Conservation (phyloP, 2,329 filamentous ascomycete species). For the Colletotrichum brevisporum region DNA sequence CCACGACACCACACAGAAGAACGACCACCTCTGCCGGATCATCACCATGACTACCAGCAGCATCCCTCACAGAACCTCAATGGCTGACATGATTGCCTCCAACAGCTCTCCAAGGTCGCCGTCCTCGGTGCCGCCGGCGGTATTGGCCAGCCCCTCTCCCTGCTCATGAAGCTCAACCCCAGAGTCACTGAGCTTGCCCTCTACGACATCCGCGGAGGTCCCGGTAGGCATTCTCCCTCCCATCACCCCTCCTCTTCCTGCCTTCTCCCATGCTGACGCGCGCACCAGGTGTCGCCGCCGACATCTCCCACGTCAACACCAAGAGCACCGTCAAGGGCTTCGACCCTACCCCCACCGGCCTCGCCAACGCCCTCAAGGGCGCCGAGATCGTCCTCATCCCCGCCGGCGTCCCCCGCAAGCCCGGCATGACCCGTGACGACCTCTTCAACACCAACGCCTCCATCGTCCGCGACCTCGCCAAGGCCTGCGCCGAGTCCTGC, state of each 20-base stretch:
- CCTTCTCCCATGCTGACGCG: neutral
- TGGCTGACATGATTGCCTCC: conserved; percentile 42
- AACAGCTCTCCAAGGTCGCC: conserved; percentile 94
- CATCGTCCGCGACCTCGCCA: conserved; percentile 98
- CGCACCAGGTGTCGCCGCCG: conserved; percentile 90
- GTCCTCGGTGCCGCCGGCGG: conserved; percentile 97
- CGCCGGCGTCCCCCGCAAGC: conserved; percentile 98
- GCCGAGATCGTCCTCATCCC: conserved; percentile 97
- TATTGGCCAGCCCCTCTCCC: conserved; percentile 97
- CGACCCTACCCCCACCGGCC: conserved; percentile 81
- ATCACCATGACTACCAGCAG: neutral
- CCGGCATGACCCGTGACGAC: conserved; percentile 99
- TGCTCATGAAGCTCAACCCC: conserved; percentile 99
- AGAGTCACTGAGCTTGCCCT: conserved; percentile 93
- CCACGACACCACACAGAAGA: no score
- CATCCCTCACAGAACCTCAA: conserved; percentile 1
- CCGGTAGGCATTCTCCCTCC: conserved; percentile 73
- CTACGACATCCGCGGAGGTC: conserved; percentile 96
- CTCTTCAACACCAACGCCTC: conserved; percentile 99
- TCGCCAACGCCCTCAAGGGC: conserved; percentile 84
- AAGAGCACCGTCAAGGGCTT: conserved; percentile 95
- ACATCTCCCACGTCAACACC: conserved; percentile 99
- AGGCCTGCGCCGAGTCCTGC: conserved; percentile 89
- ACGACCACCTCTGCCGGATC: neutral
- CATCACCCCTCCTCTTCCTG: no score